Percentiles rank a stretch among this genome's conserved stretches.
Conservation (phyloP, 2,329 filamentous ascomycete genomes). For the Falciphora oryzae region DNA sequence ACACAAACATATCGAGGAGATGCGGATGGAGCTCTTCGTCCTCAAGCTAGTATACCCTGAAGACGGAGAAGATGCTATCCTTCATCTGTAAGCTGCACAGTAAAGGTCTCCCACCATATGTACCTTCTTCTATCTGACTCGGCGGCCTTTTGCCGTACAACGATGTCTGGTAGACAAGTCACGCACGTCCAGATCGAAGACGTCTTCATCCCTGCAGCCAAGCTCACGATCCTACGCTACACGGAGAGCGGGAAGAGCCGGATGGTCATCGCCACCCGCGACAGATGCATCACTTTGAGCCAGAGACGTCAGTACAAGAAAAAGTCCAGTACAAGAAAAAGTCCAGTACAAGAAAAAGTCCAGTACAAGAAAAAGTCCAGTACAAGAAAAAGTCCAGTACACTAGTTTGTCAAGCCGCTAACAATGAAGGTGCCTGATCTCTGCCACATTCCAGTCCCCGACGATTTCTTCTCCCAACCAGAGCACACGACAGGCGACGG, state of each 20-base stretch:
- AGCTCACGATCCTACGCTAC: slow-evolving; percentile 17
- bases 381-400: too few relatives aligned
- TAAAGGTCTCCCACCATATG: background rate
- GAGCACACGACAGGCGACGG: background rate
- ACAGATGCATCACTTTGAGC: slow-evolving; percentile 19
- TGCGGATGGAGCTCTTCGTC: slow-evolving; percentile 3
- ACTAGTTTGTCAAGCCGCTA: too few relatives aligned
- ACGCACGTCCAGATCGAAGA: slow-evolving; percentile 19
- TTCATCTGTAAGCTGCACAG: background rate
- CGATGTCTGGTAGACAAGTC: too few relatives aligned
- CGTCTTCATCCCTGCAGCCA: slow-evolving; percentile 18
- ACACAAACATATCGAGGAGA: background rate
- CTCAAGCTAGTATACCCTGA: background rate
- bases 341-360: too few relatives aligned
- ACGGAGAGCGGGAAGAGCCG: slow-evolving; percentile 13
- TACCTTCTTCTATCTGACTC: too few relatives aligned
- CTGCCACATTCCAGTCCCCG: background rate
- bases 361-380: too few relatives aligned
- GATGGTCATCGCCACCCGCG: slow-evolving; percentile 19
- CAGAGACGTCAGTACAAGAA: slow-evolving; percentile 15
- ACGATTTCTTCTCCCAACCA: background rate
- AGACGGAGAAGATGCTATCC: background rate
- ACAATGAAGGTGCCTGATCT: background rate
- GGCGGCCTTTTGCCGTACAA: too few relatives aligned
- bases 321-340: too few relatives aligned